Evolutionary conservation across 495 filamentous ascomycete species (phyloP).

Genomic region (Penicillium canescens): DNA sequence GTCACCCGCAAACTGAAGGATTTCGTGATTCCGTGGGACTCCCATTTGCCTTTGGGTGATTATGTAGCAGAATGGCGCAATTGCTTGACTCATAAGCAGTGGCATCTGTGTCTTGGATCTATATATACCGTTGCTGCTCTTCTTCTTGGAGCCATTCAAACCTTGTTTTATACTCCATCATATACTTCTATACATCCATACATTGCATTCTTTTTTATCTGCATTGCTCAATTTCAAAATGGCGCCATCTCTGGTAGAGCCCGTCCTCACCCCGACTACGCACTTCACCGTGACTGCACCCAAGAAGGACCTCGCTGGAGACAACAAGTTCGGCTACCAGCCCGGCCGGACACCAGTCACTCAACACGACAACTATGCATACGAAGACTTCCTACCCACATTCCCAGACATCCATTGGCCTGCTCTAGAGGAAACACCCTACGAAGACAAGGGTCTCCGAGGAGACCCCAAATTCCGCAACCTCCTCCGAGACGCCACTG

Average conservation of each 20-base stretch:
- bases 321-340: slow-evolving; percentile 42
- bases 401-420: slow-evolving; percentile 60
- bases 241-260: slow-evolving; percentile 39
- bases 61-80: too few relatives aligned
- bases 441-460: slow-evolving; percentile 55
- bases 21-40: too few relatives aligned
- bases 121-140: slow-evolving; percentile 7
- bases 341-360: slow-evolving; percentile 51
- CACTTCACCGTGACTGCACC: slow-evolving; percentile 16
- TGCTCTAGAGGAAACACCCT: slow-evolving; percentile 48
- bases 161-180: slow-evolving; percentile 13
- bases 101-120: background rate
- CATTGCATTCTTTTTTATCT: background rate
- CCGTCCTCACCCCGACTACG: slow-evolving; percentile 12
- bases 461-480: slow-evolving; percentile 56
- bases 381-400: slow-evolving; percentile 55
- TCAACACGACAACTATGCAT: slow-evolving; percentile 50
- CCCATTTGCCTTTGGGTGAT: too few relatives aligned
- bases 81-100: background rate
- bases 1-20: too few relatives aligned
- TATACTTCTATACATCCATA: background rate
- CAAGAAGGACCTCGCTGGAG: slow-evolving; percentile 16
- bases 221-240: slow-evolving; percentile 13
- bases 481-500: slow-evolving; percentile 49
- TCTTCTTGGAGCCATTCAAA: background rate